Evolutionary conservation across 441 rosid species (phyloP).

Genomic region (Macaranga tanarius): DNA sequence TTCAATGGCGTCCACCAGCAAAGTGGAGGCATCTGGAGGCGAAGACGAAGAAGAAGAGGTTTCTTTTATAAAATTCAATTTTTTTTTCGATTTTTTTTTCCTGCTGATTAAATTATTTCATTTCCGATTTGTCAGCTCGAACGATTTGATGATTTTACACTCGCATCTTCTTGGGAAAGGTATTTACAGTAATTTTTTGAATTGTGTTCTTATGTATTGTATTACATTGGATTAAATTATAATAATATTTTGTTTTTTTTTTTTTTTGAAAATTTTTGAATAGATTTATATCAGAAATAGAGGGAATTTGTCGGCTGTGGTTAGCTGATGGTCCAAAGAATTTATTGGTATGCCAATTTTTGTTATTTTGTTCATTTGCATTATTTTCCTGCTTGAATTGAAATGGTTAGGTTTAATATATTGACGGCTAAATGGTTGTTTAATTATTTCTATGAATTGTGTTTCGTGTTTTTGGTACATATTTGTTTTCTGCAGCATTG

Average conservation of each 20-base stretch:
- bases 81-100: background rate
- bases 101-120: background rate
- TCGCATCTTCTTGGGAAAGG: constrained; percentile 99
- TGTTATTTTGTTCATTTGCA: background rate
- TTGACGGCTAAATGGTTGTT: no score
- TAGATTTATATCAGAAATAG: constrained; percentile 96
- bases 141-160: constrained; percentile 92
- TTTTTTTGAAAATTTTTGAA: constrained; percentile 12
- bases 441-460: no score
- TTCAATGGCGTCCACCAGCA: constrained; percentile 70
- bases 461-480: no score
- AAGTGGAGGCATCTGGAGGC: constrained; percentile 32
- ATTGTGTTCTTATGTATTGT: background rate
- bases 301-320: constrained; percentile 96
- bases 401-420: no score
- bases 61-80: no score
- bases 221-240: background rate
- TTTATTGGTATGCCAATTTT: constrained; percentile 57
- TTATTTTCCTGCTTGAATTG: background rate
- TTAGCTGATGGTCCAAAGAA: constrained; percentile 85
- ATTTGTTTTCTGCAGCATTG: no score
- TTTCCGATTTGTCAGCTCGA: constrained; percentile 50
- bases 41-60: constrained; percentile 55
- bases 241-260: background rate
- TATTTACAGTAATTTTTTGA: constrained; percentile 26